Evolutionary conservation across 129 eudicot genomes (phyloP), one percentile per base, ranked within the genome.

Genomic region (Flaveria bidentis): DNA sequence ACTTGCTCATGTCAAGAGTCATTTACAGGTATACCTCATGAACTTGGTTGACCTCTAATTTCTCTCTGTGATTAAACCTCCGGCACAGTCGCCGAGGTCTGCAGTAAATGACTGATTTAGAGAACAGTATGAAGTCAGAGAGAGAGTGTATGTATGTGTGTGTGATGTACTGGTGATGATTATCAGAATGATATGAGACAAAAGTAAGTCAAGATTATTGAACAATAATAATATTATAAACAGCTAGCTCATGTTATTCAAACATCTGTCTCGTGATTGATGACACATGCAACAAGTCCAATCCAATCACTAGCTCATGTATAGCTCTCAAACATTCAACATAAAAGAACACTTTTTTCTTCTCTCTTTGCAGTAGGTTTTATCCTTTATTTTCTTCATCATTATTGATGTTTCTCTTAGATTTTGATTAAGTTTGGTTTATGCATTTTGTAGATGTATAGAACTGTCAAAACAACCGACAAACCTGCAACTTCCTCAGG

Each of bases 1-100:
- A 47, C 84, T 91, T 6, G 97, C 97, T 73, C 97, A 91, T 87
- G 97, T 91, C 81, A 91, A 91, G 75, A 91, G 97, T 86, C 97
- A 91, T 84, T 85, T 91, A 76, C 97, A 91, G 97, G 97, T 91
- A 81, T 28, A 61, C 58, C 68, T 20, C 16, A 9, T 62, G 42
- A 52, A 9, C 58, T 70, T 85, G 62, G 77, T 69, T 78, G 15
- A 71, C 69, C 46, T 71, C 36, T 80, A 13, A 13, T 67, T 79
- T 73, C 72, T 81, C 75, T 81, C 75, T 86, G 88, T 88, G 89
- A 79, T 71, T 72, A 73, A 85, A 60, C 73, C 95, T 91, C 92
- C 95, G 92, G 95, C 97, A 91, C 97, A 85, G 86, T 91, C 87
- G 92, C 90, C 97, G 86, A 91, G 78, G 91, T 80, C 47, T 72